Percentiles rank a stretch among this genome's conserved stretches.
Evolutionary conservation across 1,284 basidiomycete species (phyloP).

Genomic region (Fomitopsis pinicola): DNA sequence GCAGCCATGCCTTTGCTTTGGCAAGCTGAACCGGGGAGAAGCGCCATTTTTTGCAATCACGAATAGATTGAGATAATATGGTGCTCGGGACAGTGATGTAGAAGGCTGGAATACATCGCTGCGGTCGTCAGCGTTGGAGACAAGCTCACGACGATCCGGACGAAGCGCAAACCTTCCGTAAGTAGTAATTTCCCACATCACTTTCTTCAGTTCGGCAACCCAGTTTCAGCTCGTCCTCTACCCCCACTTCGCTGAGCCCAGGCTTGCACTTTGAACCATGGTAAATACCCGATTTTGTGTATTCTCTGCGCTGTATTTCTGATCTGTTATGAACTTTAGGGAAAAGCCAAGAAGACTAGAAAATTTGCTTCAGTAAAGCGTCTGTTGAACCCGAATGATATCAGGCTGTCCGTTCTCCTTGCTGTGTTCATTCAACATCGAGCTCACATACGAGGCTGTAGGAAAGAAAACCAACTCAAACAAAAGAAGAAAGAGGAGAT

Average conservation of each 20-base stretch:
- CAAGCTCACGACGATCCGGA: no score
- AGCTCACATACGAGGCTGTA: conserved; percentile 21
- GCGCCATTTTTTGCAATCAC: no score
- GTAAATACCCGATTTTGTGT: neutral
- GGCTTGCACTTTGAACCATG: neutral
- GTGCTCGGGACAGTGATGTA: no score
- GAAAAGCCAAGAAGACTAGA: conserved; percentile 91
- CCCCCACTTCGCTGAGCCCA: neutral
- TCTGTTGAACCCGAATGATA: conserved; percentile 92
- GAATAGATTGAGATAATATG: no score
- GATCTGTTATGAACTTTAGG: conserved; percentile 40
- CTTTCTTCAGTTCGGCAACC: no score
- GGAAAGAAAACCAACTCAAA: conserved; percentile 79
- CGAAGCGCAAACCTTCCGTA: no score
- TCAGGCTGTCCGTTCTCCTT: conserved; percentile 71
- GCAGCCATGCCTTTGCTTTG: no score
- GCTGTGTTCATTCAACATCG: neutral
- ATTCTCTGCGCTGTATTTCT: neutral
- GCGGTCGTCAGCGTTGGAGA: no score
- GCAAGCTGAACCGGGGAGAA: no score
- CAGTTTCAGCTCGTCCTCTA: no score
- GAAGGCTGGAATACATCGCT: no score
- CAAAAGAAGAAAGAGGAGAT: conserved; percentile 76
- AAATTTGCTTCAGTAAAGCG: conserved; percentile 97
- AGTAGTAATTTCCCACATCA: no score